phyloP scores from a whole-genome alignment of 2,329 filamentous ascomycete genomes.

The Fusarium transvaalense region DNA sequence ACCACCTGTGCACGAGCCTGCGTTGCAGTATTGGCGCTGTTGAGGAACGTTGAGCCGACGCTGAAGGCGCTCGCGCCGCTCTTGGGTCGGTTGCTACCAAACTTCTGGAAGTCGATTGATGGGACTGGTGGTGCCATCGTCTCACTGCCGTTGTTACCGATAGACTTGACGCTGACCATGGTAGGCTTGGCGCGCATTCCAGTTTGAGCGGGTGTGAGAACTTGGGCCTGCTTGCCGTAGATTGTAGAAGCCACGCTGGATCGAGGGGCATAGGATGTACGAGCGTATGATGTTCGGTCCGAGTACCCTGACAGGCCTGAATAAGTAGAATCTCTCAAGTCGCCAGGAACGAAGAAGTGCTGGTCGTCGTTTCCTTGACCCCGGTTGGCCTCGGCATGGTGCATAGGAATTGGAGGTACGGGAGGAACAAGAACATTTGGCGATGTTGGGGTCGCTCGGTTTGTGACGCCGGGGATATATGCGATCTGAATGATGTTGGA shows the following conservation, averaged over 20 bases:
- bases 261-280: conserved; percentile 69
- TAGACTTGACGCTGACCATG: conserved; percentile 90
- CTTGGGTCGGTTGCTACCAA: conserved; percentile 62
- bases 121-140: conserved; percentile 78
- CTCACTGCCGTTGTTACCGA: conserved; percentile 65
- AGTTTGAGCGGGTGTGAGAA: conserved; percentile 85
- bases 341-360: conserved; percentile 92
- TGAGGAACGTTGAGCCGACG: conserved; percentile 76
- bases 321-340: conserved; percentile 91
- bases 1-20: conserved; percentile 71
- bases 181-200: conserved; percentile 90
- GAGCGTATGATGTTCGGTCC: conserved; percentile 72
- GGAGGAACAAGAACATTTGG: conserved; percentile 87
- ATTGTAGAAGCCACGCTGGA: conserved; percentile 92
- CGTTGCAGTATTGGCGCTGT: conserved; percentile 71
- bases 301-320: conserved; percentile 77
- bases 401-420: conserved; percentile 88
- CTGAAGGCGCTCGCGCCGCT: conserved; percentile 72
- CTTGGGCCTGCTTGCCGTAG: conserved; percentile 90
- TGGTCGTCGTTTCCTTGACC: conserved; percentile 77
- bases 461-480: conserved; percentile 97
- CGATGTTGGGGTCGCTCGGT: conserved; percentile 86
- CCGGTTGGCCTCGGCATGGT: conserved; percentile 61
- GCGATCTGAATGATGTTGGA: conserved; percentile 99
- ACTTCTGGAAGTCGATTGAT: conserved; percentile 74